Percentiles rank a stretch among this genome's conserved stretches.
phyloP scores from a whole-genome alignment of 1,284 basidiomycete genomes.

The Wallemia hederae region DNA sequence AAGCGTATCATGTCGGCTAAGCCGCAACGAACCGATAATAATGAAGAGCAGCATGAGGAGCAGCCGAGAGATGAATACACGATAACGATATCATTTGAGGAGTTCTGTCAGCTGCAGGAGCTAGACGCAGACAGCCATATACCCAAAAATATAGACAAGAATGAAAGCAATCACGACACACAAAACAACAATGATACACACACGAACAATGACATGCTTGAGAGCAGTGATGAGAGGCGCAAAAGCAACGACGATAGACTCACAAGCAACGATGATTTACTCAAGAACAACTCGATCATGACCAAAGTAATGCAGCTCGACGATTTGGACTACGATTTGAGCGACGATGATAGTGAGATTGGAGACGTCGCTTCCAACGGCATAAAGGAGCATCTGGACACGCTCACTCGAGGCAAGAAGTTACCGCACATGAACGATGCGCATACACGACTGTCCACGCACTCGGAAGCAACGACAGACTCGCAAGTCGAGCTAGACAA shows the following conservation, averaged over 20 bases:
- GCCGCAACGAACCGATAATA: not conserved
- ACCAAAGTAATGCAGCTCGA: not conserved
- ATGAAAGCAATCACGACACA: not conserved
- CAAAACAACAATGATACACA: too few relatives aligned
- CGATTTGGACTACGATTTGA: not conserved
- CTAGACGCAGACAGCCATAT: not conserved
- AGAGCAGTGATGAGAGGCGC: too few relatives aligned
- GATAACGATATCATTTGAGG: not conserved
- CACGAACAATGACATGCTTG: too few relatives aligned
- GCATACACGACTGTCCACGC: conserved; percentile 6
- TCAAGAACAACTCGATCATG: not conserved
- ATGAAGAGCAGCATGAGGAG: not conserved
- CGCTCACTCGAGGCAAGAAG: too few relatives aligned
- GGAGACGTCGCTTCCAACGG: not conserved
- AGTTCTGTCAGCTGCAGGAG: not conserved
- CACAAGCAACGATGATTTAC: too few relatives aligned
- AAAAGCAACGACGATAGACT: too few relatives aligned
- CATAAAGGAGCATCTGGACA: too few relatives aligned
- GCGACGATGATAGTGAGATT: not conserved
- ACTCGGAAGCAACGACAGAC: conserved; percentile 5
- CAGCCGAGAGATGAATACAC: not conserved
- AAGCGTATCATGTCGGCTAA: not conserved
- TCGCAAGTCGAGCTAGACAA: conserved; percentile 8
- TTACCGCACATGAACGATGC: not conserved
- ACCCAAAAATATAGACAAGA: not conserved